These are phyloP conservation scores for Paraphaeosphaeria sporulosa DNA, from an alignment of 2,329 filamentous ascomycete genomes.

Conservation along the genomic window DNA sequence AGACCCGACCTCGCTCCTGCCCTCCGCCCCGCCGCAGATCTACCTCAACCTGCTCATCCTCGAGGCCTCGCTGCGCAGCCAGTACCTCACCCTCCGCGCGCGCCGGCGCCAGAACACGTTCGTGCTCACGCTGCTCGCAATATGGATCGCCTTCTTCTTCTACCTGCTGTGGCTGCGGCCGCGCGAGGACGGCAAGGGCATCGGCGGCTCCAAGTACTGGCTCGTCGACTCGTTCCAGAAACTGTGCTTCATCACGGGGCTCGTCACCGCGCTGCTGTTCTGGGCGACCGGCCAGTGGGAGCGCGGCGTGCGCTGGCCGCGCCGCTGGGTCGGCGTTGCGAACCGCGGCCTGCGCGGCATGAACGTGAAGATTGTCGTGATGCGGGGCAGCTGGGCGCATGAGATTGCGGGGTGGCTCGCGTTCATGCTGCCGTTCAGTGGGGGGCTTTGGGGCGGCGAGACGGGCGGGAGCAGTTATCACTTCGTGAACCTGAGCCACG, in stretches of 20 bases:
- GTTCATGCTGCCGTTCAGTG: conserved; percentile 78
- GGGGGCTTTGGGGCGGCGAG: conserved; percentile 45
- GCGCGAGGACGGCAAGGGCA: conserved; percentile 89
- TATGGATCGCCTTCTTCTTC: conserved; percentile 85
- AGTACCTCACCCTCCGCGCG: conserved; percentile 89
- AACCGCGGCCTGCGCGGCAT: conserved; percentile 90
- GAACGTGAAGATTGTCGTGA: conserved; percentile 95
- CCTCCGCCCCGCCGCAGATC: conserved; percentile 93
- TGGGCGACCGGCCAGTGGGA: conserved; percentile 98
- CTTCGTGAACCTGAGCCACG: conserved; percentile 70
- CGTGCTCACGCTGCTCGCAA: conserved; percentile 78
- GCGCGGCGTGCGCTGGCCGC: conserved; percentile 90
- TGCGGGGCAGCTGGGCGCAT: conserved; percentile 81
- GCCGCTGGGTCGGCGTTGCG: conserved; percentile 86
- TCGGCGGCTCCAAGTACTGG: conserved; percentile 96
- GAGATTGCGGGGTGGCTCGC: conserved; percentile 76
- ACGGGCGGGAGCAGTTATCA: conserved; percentile 75
- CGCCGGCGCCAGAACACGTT: conserved; percentile 92
- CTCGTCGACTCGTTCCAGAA: conserved; percentile 89
- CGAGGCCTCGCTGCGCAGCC: conserved; percentile 89
- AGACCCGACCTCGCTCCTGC: conserved; percentile 81
- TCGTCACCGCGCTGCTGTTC: conserved; percentile 84
- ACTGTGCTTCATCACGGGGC: conserved; percentile 87
- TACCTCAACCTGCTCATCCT: conserved; percentile 98
- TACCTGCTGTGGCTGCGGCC: conserved; percentile 94